These are phyloP conservation scores for Cryptosporidium meleagridis DNA, from an alignment of 169 alveolate genomes.

Conservation along the genomic window DNA sequence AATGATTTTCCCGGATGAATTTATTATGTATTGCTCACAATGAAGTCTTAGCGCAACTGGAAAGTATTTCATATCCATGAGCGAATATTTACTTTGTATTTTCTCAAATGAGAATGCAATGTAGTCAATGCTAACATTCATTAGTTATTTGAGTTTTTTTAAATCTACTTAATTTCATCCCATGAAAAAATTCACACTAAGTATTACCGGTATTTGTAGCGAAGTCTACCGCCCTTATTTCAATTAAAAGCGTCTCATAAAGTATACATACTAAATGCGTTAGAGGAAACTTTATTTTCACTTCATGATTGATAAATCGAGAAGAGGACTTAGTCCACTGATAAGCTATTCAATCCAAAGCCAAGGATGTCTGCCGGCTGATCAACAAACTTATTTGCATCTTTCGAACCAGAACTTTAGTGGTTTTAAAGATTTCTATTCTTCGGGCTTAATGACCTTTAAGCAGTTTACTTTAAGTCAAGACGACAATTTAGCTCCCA, in stretches of 20 bases:
- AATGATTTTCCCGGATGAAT: constrained; percentile 17
- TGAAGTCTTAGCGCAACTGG: constrained; percentile 48
- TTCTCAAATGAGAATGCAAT: constrained; percentile 13
- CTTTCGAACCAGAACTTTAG: not conserved
- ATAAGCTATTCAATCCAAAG: constrained; percentile 2
- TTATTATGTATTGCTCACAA: constrained; percentile 31
- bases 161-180: not conserved
- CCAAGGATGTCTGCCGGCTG: not conserved
- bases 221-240: not conserved
- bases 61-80: not conserved
- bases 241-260: not conserved
- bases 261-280: not conserved
- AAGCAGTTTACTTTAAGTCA: constrained; percentile 55
- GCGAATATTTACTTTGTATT: not conserved
- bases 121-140: constrained; percentile 3
- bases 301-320: constrained; percentile 8
- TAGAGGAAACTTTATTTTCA: not conserved
- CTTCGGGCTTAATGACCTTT: constrained; percentile 35
- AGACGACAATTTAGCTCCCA: constrained; percentile 49
- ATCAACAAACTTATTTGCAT: not conserved
- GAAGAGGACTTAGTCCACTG: constrained; percentile 16
- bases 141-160: not conserved
- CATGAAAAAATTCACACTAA: not conserved
- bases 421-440: not conserved
- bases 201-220: not conserved